phyloP scores from a whole-genome alignment of 345 rosid species.

The Lepidium didymum region DNA sequence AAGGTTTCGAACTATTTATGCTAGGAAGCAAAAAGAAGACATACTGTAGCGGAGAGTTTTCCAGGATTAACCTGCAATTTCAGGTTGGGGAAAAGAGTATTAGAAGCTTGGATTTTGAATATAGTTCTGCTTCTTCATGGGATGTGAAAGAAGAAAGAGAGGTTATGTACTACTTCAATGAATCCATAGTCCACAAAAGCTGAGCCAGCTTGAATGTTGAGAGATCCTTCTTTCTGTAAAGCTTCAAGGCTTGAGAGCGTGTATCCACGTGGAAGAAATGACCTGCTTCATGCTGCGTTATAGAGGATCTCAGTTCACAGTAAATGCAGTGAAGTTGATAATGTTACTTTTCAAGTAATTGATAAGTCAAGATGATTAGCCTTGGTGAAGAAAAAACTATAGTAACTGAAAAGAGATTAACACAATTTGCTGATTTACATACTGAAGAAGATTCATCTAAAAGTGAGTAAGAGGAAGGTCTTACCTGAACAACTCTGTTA shows the following conservation, averaged over 20 bases:
- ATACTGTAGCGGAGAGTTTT: slow-evolving; percentile 68
- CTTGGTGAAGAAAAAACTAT: too few species aligned
- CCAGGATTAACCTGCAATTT: slow-evolving; percentile 61
- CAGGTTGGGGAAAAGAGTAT: background rate
- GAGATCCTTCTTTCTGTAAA: slow-evolving; percentile 80
- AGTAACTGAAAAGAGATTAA: too few species aligned
- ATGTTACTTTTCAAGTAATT: background rate
- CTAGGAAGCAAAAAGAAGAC: slow-evolving; percentile 11
- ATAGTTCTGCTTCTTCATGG: background rate
- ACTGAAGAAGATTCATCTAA: background rate
- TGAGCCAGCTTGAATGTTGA: slow-evolving; percentile 89
- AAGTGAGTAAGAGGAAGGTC: background rate
- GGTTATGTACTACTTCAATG: slow-evolving; percentile 62
- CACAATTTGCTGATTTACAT: background rate
- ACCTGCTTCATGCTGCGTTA: slow-evolving; percentile 90
- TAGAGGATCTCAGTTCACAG: background rate
- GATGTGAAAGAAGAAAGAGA: background rate
- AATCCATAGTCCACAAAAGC: slow-evolving; percentile 88
- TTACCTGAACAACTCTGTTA: slow-evolving; percentile 75
- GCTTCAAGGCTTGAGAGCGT: slow-evolving; percentile 74
- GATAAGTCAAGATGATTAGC: too few species aligned
- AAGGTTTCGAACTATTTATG: background rate
- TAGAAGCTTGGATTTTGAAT: slow-evolving; percentile 12
- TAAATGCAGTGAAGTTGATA: background rate
- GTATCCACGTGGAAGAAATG: slow-evolving; percentile 86